A percentile compares a stretch with the other conserved stretches of the same genome.
phyloP scores from a whole-genome alignment of 345 rosid species.

The Mercurialis annua region DNA sequence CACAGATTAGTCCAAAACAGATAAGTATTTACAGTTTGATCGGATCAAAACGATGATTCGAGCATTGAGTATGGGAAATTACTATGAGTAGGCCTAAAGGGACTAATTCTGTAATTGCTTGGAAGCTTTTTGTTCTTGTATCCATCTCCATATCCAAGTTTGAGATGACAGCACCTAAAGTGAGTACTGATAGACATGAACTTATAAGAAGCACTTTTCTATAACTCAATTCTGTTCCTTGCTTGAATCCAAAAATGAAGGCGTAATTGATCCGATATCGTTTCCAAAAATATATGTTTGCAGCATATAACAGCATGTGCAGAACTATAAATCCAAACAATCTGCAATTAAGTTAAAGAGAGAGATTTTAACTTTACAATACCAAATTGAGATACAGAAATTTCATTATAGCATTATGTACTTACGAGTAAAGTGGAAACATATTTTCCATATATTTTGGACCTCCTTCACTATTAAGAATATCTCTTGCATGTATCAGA shows the following conservation, averaged over 20 bases:
- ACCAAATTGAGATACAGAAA: not conserved
- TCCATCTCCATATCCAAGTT: conserved; percentile 90
- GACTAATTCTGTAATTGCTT: conserved; percentile 60
- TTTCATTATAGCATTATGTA: not conserved
- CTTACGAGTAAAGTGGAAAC: conserved; percentile 73
- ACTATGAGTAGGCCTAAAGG: conserved; percentile 62
- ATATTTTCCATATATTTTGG: conserved; percentile 63
- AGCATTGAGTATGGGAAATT: conserved; percentile 5
- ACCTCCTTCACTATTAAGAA: conserved; percentile 43
- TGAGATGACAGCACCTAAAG: conserved; percentile 49
- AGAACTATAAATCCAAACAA: conserved; percentile 59
- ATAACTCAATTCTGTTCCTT: conserved; percentile 65
- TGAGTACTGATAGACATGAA: conserved; percentile 50
- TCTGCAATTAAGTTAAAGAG: conserved; percentile 44
- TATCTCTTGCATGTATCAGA: conserved; percentile 47
- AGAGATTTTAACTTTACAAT: not conserved
- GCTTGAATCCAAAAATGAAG: conserved; percentile 76
- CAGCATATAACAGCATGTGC: conserved; percentile 64
- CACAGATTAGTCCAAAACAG: not conserved
- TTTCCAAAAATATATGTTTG: conserved; percentile 65
- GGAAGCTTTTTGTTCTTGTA: conserved; percentile 49
- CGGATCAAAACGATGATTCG: not conserved
- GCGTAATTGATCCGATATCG: conserved; percentile 58
- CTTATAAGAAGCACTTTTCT: conserved; percentile 57
- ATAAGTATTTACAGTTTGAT: not conserved